These are phyloP conservation scores for Wolfiporia cocos DNA, from an alignment of 1,284 basidiomycete genomes.

Conservation along the genomic window DNA sequence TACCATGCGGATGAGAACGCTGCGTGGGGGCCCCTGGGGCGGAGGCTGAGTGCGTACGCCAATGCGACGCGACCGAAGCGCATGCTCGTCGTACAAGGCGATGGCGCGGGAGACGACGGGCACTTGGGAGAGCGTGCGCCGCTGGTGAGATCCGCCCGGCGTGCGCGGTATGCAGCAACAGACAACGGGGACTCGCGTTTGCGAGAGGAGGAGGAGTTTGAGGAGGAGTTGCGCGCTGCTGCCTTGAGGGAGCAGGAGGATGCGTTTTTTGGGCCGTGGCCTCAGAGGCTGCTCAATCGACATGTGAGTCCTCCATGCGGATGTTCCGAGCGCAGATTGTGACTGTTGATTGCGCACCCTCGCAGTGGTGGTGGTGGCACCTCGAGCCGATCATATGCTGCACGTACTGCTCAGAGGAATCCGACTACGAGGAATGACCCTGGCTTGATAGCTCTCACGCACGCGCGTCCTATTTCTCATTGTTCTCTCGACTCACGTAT, in stretches of 20 bases:
- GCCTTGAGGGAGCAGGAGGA: conserved; percentile 29
- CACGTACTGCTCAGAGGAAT: conserved; percentile 30
- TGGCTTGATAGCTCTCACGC: no score
- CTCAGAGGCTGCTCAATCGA: conserved; percentile 55
- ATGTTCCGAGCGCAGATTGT: no score
- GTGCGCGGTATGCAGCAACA: conserved; percentile 11
- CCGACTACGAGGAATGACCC: conserved; percentile 27
- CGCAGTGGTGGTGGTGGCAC: conserved; percentile 78
- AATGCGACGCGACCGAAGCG: conserved; percentile 22
- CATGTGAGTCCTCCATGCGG: no score
- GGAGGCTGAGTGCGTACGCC: conserved; percentile 39
- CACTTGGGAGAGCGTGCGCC: conserved; percentile 28
- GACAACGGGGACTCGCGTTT: conserved; percentile 11
- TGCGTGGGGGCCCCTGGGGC: conserved; percentile 53
- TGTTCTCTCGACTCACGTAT: no score
- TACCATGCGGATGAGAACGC: conserved; percentile 45
- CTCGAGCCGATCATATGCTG: conserved; percentile 59
- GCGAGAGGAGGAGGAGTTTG: conserved; percentile 16
- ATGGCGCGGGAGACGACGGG: conserved; percentile 3
- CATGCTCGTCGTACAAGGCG: conserved; percentile 2
- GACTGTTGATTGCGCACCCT: not conserved
- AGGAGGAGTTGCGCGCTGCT: conserved; percentile 25
- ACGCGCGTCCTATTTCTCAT: no score
- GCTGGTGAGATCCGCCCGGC: conserved; percentile 17
- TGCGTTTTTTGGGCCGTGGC: conserved; percentile 59